phyloP scores from a whole-genome alignment of 2,329 filamentous ascomycete genomes.

The Curvularia spicifera region DNA sequence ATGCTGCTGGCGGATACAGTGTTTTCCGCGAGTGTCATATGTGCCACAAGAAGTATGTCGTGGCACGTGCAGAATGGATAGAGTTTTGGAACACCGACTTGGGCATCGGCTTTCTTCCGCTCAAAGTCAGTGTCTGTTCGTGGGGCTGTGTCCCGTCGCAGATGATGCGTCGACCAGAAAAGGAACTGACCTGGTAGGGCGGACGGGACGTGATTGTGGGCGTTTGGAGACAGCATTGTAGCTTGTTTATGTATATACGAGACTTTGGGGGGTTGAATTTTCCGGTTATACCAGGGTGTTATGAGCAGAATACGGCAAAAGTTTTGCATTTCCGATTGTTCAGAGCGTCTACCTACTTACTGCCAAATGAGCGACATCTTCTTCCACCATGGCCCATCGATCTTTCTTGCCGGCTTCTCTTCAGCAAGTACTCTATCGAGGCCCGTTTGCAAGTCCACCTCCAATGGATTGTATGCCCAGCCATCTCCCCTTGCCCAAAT shows the following conservation, averaged over 20 bases:
- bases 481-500: slow-evolving; percentile 55
- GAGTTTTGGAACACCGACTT: slow-evolving; percentile 35
- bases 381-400: slow-evolving; percentile 33
- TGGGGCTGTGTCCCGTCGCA: slow-evolving; percentile 40
- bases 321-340: background rate
- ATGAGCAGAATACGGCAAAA: background rate
- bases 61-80: slow-evolving; percentile 41
- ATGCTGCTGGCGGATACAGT: slow-evolving; percentile 22
- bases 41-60: slow-evolving; percentile 38
- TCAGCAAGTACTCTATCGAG: slow-evolving; percentile 40
- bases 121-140: slow-evolving; percentile 40
- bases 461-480: slow-evolving; percentile 58
- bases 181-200: slow-evolving; percentile 10
- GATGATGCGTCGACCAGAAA: slow-evolving; percentile 23
- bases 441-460: slow-evolving; percentile 61
- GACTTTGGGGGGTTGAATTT: background rate
- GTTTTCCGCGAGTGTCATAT: slow-evolving; percentile 34
- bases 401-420: slow-evolving; percentile 38
- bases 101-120: slow-evolving; percentile 22
- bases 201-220: background rate
- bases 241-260: background rate
- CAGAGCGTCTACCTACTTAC: background rate
- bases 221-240: background rate
- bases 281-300: background rate
- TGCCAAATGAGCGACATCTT: slow-evolving; percentile 22